Base-by-base conservation (phyloP, 2,329 filamentous ascomycete species). In the Sclerotinia nivalis region DNA sequence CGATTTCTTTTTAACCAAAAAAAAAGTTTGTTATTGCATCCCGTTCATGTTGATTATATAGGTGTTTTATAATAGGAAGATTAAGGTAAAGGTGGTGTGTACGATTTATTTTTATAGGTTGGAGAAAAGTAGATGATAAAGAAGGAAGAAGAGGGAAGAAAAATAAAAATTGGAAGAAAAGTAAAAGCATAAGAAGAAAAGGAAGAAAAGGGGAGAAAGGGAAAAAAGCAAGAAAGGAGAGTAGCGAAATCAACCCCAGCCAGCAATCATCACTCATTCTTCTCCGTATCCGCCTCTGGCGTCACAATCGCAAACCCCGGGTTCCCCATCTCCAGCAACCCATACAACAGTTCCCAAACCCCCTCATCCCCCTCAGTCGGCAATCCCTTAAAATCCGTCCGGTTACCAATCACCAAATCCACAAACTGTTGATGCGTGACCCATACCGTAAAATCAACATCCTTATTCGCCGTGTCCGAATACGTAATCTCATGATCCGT, bases 401-500 rank as follows among this genome's bases (percentile, higher is more conserved):
- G 5, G 4, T 15, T 18, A 25, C 18, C 9, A 25, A 43, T 37
- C n/a, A 45, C 37, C 22, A 60, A 28, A 40, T 43, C 34, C 18
- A 60, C 56, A 20, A 60, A n/a, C 40, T 45, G 34, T 20, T 18
- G 20, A 56, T 56, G 31, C 10, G 31, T 37, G 22, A 28, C 54
- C 59, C 59, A 62, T 12, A 62, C 4, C 3, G 59, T 34, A 3
- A 49, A 62, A 34, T 34, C 59, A 1, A 43, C 28, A 7, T 12
- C 43, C 59, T 6, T 34, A 31, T 45, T 31, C 25, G 15, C 59
- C 9, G 10, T 22, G 4, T 45, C 25, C 1, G 18, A 43, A 62
- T 50, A 49, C 34, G 10, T n/a, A 31, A 62, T 62, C 40, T 43
- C 37, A 49, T 62, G 59, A 31, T 45, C 59, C n/a, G 59, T 50